Evolutionary conservation across 805 yeast species (phyloP).

Genomic region (Candida vartiovaarae): DNA sequence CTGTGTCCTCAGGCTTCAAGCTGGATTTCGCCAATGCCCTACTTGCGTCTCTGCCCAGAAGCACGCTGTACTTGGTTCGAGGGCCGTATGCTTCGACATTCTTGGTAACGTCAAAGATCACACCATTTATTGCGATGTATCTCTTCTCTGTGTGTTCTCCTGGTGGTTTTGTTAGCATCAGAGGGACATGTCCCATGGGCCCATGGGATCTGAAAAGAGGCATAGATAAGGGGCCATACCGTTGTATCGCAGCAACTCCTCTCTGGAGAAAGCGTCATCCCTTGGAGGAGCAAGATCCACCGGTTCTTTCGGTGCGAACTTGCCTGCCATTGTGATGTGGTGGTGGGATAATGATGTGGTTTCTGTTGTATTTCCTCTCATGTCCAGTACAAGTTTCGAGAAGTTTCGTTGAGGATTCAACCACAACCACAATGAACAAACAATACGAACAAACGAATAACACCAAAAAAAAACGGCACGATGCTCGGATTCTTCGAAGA

Average conservation of each 20-base stretch:
- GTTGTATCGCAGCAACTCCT: conserved; percentile 38
- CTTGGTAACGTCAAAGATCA: conserved; percentile 68
- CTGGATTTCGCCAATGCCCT: conserved; percentile 70
- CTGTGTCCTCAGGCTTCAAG: conserved; percentile 45
- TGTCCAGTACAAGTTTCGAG: background rate
- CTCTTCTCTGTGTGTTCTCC: conserved; percentile 30
- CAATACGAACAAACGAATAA: background rate
- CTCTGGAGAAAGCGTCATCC: conserved; percentile 34
- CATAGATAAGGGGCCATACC: conserved; percentile 26
- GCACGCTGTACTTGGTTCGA: conserved; percentile 61
- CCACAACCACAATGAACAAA: background rate
- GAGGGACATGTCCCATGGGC: too few relatives aligned
- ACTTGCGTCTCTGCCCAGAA: conserved; percentile 74
- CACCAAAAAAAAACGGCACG: background rate
- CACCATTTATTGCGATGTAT: conserved; percentile 72
- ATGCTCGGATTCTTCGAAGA: conserved; percentile 44
- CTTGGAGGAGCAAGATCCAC: conserved; percentile 47
- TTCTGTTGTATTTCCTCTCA: background rate
- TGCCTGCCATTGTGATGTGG: conserved; percentile 7
- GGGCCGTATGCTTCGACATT: conserved; percentile 69
- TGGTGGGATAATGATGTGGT: background rate
- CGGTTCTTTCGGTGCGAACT: conserved; percentile 49
- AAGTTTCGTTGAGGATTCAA: too few relatives aligned
- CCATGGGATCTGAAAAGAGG: background rate
- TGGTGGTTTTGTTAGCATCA: background rate